Evolutionary conservation across 2,329 filamentous ascomycete genomes (phyloP).

Genomic region (Cadophora sp.): DNA sequence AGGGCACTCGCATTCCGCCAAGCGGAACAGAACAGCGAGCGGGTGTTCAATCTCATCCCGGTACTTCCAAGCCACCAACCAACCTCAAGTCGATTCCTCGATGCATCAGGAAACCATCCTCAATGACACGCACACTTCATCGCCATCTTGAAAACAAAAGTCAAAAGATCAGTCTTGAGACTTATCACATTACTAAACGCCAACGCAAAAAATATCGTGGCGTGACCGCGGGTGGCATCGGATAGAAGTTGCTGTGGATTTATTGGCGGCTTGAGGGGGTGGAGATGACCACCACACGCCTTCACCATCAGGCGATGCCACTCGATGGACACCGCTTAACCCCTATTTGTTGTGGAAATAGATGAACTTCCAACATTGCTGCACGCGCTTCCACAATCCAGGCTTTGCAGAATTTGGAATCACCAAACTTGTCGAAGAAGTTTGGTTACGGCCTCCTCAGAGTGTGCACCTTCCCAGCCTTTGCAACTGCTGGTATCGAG

Average conservation of each 20-base stretch:
- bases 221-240: constrained; percentile 12
- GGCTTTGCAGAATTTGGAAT: not conserved
- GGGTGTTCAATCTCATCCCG: not conserved
- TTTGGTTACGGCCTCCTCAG: too few species aligned
- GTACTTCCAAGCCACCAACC: constrained; percentile 5
- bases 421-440: not conserved
- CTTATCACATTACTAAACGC: constrained; percentile 8
- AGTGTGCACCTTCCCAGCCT: not conserved
- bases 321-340: not conserved
- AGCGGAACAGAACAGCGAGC: not conserved
- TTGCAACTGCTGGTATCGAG: not conserved
- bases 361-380: not conserved
- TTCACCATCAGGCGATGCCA: constrained; percentile 3
- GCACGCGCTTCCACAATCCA: not conserved
- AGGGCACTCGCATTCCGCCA: not conserved
- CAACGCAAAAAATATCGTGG: not conserved
- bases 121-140: not conserved
- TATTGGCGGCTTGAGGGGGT: constrained; percentile 1
- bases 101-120: not conserved
- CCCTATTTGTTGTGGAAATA: constrained; percentile 2
- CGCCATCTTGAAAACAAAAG: not conserved
- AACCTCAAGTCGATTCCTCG: not conserved
- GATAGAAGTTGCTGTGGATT: not conserved
- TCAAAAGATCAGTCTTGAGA: not conserved
- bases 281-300: constrained; percentile 2